A percentile compares a stretch with the other conserved stretches of the same genome.
Conservation (phyloP, 306 rosid genomes). For the Rosa multiflora region DNA sequence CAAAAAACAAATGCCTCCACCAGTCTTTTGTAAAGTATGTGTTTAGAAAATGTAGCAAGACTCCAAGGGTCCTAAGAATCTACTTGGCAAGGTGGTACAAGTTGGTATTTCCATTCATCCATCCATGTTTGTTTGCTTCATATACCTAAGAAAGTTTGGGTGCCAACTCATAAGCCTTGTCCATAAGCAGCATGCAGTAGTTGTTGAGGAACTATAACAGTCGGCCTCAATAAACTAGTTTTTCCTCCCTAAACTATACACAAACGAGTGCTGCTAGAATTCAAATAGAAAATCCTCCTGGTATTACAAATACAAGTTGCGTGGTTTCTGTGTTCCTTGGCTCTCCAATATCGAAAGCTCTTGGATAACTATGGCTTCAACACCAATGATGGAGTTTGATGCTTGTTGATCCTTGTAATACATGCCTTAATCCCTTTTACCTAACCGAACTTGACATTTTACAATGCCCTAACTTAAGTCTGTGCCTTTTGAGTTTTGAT, state of each 20-base stretch:
- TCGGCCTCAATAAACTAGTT: background rate
- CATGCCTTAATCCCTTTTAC: background rate
- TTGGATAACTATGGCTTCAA: background rate
- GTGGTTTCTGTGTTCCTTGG: background rate
- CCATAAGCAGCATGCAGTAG: background rate
- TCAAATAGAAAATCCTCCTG: background rate
- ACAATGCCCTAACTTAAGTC: background rate
- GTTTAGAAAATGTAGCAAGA: background rate
- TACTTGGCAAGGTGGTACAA: background rate
- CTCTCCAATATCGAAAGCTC: background rate
- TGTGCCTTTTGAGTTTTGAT: background rate
- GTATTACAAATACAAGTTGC: background rate
- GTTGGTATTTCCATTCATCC: background rate
- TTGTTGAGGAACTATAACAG: background rate
- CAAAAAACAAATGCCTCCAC: background rate
- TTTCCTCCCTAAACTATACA: background rate
- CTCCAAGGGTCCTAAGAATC: background rate
- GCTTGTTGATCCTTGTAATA: background rate
- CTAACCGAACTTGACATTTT: background rate
- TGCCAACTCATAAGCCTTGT: background rate
- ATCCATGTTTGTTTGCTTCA: background rate
- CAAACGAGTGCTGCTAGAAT: background rate
- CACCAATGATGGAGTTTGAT: background rate
- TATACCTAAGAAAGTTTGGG: background rate
- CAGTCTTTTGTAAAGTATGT: background rate